Evolutionary conservation across 2,329 filamentous ascomycete species (phyloP).

Genomic region (Cytospora piceae): DNA sequence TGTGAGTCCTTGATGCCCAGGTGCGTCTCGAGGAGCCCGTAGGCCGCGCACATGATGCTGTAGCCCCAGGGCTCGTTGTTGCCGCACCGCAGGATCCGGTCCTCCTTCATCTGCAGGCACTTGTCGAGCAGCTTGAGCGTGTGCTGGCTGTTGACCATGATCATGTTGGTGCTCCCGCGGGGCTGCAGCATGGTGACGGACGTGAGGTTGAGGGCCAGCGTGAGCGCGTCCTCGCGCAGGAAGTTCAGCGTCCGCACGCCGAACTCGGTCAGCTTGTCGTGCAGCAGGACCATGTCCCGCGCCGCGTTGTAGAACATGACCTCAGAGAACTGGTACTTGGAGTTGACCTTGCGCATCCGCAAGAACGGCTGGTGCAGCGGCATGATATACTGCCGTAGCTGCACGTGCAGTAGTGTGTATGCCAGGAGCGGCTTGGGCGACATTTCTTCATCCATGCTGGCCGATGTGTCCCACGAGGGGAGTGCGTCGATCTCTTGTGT

Average conservation of each 20-base stretch:
- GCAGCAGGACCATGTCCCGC: slow-evolving; percentile 63
- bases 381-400: slow-evolving; percentile 65
- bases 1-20: slow-evolving; percentile 60
- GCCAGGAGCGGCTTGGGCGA: slow-evolving; percentile 59
- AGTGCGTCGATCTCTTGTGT: slow-evolving; percentile 64
- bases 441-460: slow-evolving; percentile 41
- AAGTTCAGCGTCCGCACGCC: slow-evolving; percentile 63
- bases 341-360: slow-evolving; percentile 61
- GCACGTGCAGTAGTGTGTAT: slow-evolving; percentile 63
- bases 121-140: slow-evolving; percentile 65
- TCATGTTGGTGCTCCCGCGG: slow-evolving; percentile 61
- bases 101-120: slow-evolving; percentile 64
- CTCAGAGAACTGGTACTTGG: slow-evolving; percentile 65
- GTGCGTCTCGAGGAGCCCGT: slow-evolving; percentile 62
- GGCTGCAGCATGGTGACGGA: slow-evolving; percentile 65
- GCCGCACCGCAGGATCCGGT: slow-evolving; percentile 62
- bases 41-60: slow-evolving; percentile 64
- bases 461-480: slow-evolving; percentile 56
- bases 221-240: slow-evolving; percentile 62
- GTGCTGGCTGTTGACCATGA: slow-evolving; percentile 64
- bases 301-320: slow-evolving; percentile 67
- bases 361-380: slow-evolving; percentile 64
- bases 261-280: slow-evolving; percentile 63
- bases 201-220: slow-evolving; percentile 63
- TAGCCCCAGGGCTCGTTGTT: slow-evolving; percentile 69